A percentile compares a stretch with the other conserved stretches of the same genome.
These are phyloP conservation scores for Tulasnella sp. DNA, from an alignment of 768 basidiomycete species.

Conservation along the genomic window DNA sequence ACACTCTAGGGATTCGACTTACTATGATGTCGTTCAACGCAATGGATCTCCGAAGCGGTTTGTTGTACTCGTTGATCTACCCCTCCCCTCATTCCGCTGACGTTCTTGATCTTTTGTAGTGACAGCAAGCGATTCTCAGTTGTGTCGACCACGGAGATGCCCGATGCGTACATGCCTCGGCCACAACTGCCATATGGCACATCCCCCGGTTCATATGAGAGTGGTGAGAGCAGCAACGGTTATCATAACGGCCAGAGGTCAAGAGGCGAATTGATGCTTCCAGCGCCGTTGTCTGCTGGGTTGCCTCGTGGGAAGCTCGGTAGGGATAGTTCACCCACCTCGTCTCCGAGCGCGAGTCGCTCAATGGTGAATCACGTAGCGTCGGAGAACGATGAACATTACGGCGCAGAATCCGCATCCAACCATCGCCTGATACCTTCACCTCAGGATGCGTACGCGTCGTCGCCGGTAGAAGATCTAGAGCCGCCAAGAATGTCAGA, in stretches of 20 bases:
- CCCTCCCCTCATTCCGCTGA: slow-evolving; percentile 8
- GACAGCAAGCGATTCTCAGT: slow-evolving; percentile 54
- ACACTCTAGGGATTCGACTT: slow-evolving; percentile 69
- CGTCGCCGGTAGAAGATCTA: background rate
- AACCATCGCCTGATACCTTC: slow-evolving; percentile 35
- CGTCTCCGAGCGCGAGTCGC: slow-evolving; percentile 21
- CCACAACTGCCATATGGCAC: slow-evolving; percentile 9
- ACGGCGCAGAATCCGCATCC: slow-evolving; percentile 29
- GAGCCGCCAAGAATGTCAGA: background rate
- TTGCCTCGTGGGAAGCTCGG: slow-evolving; percentile 34
- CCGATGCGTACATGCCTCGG: slow-evolving; percentile 21
- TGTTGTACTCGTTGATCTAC: slow-evolving; percentile 13
- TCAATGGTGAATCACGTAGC: slow-evolving; percentile 21
- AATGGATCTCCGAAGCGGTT: slow-evolving; percentile 46
- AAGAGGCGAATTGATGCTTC: slow-evolving; percentile 64
- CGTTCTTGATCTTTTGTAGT: slow-evolving; percentile 17
- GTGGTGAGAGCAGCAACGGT: slow-evolving; percentile 5
- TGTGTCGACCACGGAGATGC: slow-evolving; percentile 64
- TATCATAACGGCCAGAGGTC: slow-evolving; percentile 32
- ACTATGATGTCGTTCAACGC: slow-evolving; percentile 40
- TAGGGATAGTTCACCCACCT: slow-evolving; percentile 26
- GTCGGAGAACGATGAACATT: background rate
- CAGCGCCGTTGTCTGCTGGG: slow-evolving; percentile 58
- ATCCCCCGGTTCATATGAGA: slow-evolving; percentile 2
- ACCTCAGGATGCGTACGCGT: slow-evolving; percentile 3